Evolutionary conservation across 257 asterid species (phyloP), one percentile per base, ranked within the genome.

Genomic region (Parsonsia alboflavescens): DNA sequence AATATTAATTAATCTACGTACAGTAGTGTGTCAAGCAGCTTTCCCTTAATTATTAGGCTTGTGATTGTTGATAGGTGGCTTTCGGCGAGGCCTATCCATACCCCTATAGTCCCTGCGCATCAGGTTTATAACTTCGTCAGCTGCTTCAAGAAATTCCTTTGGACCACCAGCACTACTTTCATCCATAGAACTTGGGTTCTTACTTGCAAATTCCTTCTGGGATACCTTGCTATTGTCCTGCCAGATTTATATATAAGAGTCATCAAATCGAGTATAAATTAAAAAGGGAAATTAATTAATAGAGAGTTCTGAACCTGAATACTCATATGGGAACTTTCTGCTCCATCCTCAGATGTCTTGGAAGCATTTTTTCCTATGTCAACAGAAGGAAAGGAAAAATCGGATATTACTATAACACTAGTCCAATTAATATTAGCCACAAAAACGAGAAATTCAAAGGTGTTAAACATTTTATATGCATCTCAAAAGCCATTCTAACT

Each of bases 1-100:
- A n/a, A 50, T 50, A 50, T 50, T 7, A 13, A 50, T 50, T 30
- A 33, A 42, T 22, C 15, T n/a, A 5, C n/a, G n/a, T n/a, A n/a
- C 48, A 53, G 22, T 46, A 50, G 56, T 15, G 2, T 33, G 39
- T n/a, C n/a, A 50, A 5, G 21, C 6, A 54, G 5, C 44, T 69
- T 61, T 53, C 21, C 30, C 44, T 39, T 78, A 86, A 72, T 88
- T 50, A 6, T 33, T 79, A 1, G 96, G 98, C 80, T 85, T 75
- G 61, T 74, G 83, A 74, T 92, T 92, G 85, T 92, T 82, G 85
- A 90, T 87, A 2, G 98, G 98, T 24, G 98, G 93, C 78, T 79
- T 90, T 59, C 86, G 75, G 48, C 80, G 77, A 39, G 88, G 82
- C 41, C 66, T 69, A 11, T 52, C 78, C 54, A 15, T 44, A 2